These are phyloP conservation scores for Penicillium desertorum DNA, from an alignment of 495 filamentous ascomycete species.

Conservation along the genomic window DNA sequence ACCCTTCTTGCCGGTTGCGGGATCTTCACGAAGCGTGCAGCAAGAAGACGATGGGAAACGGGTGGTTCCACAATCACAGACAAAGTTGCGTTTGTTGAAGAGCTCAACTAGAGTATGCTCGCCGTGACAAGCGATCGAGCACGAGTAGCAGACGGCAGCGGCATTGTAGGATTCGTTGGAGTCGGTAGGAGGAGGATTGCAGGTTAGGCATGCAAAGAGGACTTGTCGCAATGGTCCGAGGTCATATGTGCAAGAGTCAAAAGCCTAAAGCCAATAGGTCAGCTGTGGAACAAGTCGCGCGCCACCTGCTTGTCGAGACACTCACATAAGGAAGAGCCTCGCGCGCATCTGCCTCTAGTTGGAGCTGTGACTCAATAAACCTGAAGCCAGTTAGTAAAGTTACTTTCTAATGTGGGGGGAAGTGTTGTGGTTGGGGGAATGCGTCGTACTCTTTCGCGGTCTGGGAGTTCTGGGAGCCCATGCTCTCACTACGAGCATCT, in stretches of 20 bases:
- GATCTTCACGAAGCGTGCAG: slow-evolving; percentile 76
- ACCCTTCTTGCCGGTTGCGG: slow-evolving; percentile 70
- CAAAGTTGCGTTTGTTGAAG: slow-evolving; percentile 91
- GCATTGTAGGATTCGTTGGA: slow-evolving; percentile 62
- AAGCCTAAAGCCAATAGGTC: slow-evolving; percentile 55
- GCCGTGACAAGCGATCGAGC: slow-evolving; percentile 94
- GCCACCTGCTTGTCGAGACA: neutral
- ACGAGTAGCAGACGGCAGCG: slow-evolving; percentile 92
- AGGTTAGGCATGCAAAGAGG: slow-evolving; percentile 89
- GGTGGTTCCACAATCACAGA: slow-evolving; percentile 94
- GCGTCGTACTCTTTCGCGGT: slow-evolving; percentile 77
- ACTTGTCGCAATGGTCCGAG: slow-evolving; percentile 83
- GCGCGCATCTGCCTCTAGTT: slow-evolving; percentile 89
- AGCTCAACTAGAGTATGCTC: slow-evolving; percentile 95
- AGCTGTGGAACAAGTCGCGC: slow-evolving; percentile 13
- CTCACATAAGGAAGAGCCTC: slow-evolving; percentile 88
- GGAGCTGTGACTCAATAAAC: slow-evolving; percentile 85
- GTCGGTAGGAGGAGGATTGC: slow-evolving; percentile 73
- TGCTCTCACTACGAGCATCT: slow-evolving; percentile 48
- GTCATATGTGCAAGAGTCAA: slow-evolving; percentile 85
- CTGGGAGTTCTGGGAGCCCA: slow-evolving; percentile 70
- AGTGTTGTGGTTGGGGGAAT: neutral
- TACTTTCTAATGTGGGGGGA: neutral
- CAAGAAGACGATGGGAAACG: slow-evolving; percentile 66
- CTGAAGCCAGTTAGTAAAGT: slow-evolving; percentile 40